Conservation (phyloP, 129 eudicot species). For the Mikania micrantha region DNA sequence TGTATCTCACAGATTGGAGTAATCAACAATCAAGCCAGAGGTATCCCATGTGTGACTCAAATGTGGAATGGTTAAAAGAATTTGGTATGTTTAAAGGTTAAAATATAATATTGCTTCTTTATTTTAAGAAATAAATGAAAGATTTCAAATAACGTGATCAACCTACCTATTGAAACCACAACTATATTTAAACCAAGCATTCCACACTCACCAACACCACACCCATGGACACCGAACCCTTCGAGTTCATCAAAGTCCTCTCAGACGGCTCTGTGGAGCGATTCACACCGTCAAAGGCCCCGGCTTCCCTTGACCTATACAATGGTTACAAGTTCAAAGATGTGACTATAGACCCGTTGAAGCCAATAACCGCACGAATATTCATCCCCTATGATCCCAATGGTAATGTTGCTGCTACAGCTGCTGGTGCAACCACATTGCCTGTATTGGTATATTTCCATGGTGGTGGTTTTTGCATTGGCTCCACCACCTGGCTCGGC, state of each 20-base stretch:
- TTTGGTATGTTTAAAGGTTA: not conserved
- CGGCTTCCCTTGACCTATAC: conserved; percentile 34
- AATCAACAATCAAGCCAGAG: too few species aligned
- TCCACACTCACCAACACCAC: conserved; percentile 4
- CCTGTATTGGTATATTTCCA: conserved; percentile 68
- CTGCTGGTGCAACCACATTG: conserved; percentile 13
- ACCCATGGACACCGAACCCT: conserved; percentile 29
- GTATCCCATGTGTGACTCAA: too few species aligned
- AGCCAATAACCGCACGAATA: conserved; percentile 58
- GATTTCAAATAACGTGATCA: conserved; percentile 27
- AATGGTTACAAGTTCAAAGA: conserved; percentile 63
- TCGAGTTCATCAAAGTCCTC: conserved; percentile 59
- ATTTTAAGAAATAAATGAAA: not conserved
- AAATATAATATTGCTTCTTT: not conserved
- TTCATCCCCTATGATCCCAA: conserved; percentile 56
- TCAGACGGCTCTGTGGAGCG: conserved; percentile 68
- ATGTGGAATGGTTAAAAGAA: not conserved
- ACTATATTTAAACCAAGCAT: conserved; percentile 23
- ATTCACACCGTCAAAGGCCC: conserved; percentile 30
- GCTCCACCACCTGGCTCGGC: conserved; percentile 75
- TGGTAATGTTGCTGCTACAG: too few species aligned
- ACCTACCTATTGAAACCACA: conserved; percentile 18
- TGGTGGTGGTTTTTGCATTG: conserved; percentile 86
- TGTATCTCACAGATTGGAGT: too few species aligned
- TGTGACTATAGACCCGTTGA: conserved; percentile 43